A percentile compares a stretch with the other conserved stretches of the same genome.
These are phyloP conservation scores for Quercus wislizeni DNA, from an alignment of 306 rosid species.

Conservation along the genomic window DNA sequence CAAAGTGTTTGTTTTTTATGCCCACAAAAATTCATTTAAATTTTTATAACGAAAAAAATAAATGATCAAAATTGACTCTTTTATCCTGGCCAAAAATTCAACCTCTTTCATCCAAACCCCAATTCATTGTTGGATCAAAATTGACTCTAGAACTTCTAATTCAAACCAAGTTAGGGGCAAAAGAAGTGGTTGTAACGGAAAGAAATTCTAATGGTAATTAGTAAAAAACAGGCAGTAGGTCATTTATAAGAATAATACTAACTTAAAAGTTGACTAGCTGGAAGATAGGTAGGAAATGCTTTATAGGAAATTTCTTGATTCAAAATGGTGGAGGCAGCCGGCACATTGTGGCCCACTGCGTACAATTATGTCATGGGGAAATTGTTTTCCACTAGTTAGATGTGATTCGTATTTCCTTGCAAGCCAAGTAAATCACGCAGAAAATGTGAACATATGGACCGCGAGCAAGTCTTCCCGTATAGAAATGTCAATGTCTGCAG, in stretches of 20 bases:
- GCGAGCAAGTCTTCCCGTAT: not conserved
- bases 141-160: not conserved
- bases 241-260: not conserved
- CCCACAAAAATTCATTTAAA: too few species aligned
- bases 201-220: not conserved
- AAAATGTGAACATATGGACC: slow-evolving; percentile 24
- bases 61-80: not conserved
- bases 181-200: slow-evolving; percentile 20
- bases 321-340: not conserved
- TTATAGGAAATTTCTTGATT: slow-evolving; percentile 16
- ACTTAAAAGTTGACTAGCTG: not conserved
- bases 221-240: not conserved
- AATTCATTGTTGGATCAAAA: not conserved
- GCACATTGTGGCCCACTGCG: slow-evolving; percentile 14
- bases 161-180: not conserved
- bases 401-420: slow-evolving; percentile 28
- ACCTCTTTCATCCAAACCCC: not conserved
- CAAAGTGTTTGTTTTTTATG: too few species aligned
- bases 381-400: slow-evolving; percentile 14
- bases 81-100: not conserved
- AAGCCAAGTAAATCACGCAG: slow-evolving; percentile 27
- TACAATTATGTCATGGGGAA: not conserved
- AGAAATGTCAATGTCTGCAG: not conserved
- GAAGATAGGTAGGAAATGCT: slow-evolving; percentile 17
- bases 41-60: not conserved